Base-by-base conservation (phyloP, 805 yeast species). In the Metschnikowia lunata region DNA sequence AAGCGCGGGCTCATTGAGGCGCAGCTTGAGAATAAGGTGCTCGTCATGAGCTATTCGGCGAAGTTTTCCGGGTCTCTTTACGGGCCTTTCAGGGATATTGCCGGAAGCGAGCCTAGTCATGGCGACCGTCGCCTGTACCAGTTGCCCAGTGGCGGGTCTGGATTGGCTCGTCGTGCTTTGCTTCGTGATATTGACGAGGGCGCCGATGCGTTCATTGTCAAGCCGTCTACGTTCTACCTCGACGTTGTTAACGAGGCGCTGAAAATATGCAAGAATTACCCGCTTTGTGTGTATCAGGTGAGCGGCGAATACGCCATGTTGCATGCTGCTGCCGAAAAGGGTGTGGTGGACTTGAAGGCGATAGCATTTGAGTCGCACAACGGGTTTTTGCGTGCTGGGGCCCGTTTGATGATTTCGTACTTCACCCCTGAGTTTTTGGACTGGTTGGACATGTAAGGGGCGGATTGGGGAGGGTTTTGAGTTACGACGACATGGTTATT, bases 51-150 rank as follows among this genome's bases (percentile, higher is more conserved):
- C 6, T 93, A 93, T 67, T 79, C 96, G 30, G 98, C 98, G 46
- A 93, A 93, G 63, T 93, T 93, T 62, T 75, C 87, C 47, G 97
- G 98, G 30, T 79, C 81, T 50, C 71, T 93, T 39, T 93, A 93
- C 62, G 99, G 99, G 1, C 99, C 99, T 5, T 93, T 93, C 74
- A 78, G 99, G 63, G 99, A 93, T 57, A 97, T 97, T 36, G 99
- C 98, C 3, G 93, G 95, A 31, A 85, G 95, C 41, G 74, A 83
- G 4, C 98, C 99, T 8, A 76, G 87, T 15, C 75, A 79, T 47
- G 99, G 99, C 43, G 97, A 93, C 65, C 80, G 99, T 62, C 86
- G 83, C 62, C 79, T 88, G 51, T 93, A 93, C 66, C 99, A 93
- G 69, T 75, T 93, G 47, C 99, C 99, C 8, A 77, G 90, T 4